phyloP scores from a whole-genome alignment of 2,329 filamentous ascomycete species.

The Aspergillus felis region DNA sequence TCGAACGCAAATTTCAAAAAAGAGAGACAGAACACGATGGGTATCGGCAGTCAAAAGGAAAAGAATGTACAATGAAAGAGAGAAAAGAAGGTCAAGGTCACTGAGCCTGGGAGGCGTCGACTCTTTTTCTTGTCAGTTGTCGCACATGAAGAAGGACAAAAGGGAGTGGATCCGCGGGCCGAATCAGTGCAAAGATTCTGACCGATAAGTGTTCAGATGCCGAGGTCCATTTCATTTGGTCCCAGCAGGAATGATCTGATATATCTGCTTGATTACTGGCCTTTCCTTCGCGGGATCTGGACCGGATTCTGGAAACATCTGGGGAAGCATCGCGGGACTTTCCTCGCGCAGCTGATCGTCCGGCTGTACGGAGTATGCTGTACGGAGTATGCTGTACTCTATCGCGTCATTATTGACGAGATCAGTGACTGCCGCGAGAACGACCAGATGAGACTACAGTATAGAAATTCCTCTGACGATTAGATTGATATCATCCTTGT shows the following conservation, averaged over 20 bases:
- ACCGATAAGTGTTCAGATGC: slow-evolving; percentile 20
- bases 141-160: slow-evolving; percentile 30
- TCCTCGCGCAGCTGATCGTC: no score
- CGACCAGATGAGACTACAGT: not conserved
- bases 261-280: not conserved
- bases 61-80: slow-evolving; percentile 5
- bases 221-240: slow-evolving; percentile 22
- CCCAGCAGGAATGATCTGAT: not conserved
- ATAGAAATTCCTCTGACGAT: not conserved
- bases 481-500: not conserved
- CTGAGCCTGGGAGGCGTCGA: slow-evolving; percentile 7
- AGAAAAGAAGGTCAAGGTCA: slow-evolving; percentile 4
- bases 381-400: not conserved
- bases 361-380: no score
- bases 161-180: slow-evolving; percentile 26
- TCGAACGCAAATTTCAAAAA: not conserved
- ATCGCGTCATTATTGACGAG: not conserved
- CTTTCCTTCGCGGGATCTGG: not conserved
- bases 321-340: not conserved
- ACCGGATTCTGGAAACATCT: not conserved
- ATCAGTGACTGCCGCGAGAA: not conserved
- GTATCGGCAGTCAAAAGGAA: not conserved
- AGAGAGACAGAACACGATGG: not conserved
- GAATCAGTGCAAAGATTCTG: slow-evolving; percentile 18
- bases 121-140: slow-evolving; percentile 14